Conservation (phyloP, 768 basidiomycete species). For the Clathrus columnatus region DNA sequence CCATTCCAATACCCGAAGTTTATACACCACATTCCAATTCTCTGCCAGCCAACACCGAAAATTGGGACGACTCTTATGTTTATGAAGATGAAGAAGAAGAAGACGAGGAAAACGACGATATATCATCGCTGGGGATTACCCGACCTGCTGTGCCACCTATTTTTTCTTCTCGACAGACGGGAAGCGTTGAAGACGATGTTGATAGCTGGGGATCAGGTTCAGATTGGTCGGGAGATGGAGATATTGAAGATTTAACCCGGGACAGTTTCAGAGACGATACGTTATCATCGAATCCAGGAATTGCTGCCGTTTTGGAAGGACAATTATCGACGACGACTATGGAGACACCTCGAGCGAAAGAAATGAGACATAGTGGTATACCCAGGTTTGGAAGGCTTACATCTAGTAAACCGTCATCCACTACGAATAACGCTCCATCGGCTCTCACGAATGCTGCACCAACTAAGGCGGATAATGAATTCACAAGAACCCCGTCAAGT, state of each 20-base stretch:
- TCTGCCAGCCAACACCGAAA: not conserved
- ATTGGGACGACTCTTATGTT: slow-evolving; percentile 5
- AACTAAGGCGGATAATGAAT: not conserved
- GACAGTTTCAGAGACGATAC: not conserved
- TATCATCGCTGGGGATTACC: not conserved
- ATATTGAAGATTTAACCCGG: not conserved
- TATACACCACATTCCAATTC: not conserved
- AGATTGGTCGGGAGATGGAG: slow-evolving; percentile 4
- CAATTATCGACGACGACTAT: too few species aligned
- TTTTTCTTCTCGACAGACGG: not conserved
- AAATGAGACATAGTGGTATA: not conserved
- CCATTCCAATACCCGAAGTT: too few species aligned
- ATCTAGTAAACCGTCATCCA: not conserved
- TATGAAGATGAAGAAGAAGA: slow-evolving; percentile 1
- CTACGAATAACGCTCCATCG: too few species aligned
- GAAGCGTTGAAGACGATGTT: not conserved
- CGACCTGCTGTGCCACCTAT: not conserved
- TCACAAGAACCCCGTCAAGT: not conserved
- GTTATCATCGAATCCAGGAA: too few species aligned
- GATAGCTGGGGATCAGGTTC: slow-evolving; percentile 7
- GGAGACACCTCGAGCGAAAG: too few species aligned
- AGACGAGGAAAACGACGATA: not conserved
- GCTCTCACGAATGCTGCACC: not conserved
- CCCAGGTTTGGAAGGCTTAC: not conserved
- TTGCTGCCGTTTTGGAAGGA: too few species aligned